Base-by-base conservation (phyloP, 2,329 filamentous ascomycete species). In the Ophiobolus disseminans region DNA sequence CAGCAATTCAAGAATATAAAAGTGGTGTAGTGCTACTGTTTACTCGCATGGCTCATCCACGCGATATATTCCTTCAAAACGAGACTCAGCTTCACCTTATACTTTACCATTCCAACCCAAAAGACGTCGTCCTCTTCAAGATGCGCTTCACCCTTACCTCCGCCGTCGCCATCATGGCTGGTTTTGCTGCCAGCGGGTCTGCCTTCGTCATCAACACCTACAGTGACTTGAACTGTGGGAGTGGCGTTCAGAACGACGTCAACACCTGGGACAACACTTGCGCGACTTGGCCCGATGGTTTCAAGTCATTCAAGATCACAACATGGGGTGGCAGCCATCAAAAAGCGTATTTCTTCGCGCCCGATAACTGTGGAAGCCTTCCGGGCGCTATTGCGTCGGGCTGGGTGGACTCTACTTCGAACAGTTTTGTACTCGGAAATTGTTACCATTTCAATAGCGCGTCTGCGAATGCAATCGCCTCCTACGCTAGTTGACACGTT, bases 261-360 rank as follows among this genome's bases (percentile, higher is more conserved):
- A 52, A 52, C 20, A 36, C 28, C 21, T 52, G 48, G 48, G 48
- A 52, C 43, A 44, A 44, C 39, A 52, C 48, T n/a, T 52, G 48
- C 32, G 48, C 48, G 11, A 52, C 48, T 23, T 52, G 48, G 48
- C 43, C 43, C 16, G 21, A 40, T 5, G 43, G 39, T 16, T 48
- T 47, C 48, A 40, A 35, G 28, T 47, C 43, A 2, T 52, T 47
- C 39, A 40, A 31, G n/a, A 43, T 47, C 43, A 43, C 11, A 6
- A 30, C 28, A 16, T 48, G 43, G 43, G 48, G 48, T 3, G 48
- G 48, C 4, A 31, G 5, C 17, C 39, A 44, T 14, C 48, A 52
- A 28, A 10, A 30, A 7, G 43, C 34, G 21, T 52, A 47, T 30
- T 52, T 43, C 26, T 52, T 52, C 35, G 28, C 32, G 3, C 39